Percentiles rank a stretch among this genome's conserved stretches.
Evolutionary conservation across 495 filamentous ascomycete genomes (phyloP).

Genomic region (Peziza echinospora): DNA sequence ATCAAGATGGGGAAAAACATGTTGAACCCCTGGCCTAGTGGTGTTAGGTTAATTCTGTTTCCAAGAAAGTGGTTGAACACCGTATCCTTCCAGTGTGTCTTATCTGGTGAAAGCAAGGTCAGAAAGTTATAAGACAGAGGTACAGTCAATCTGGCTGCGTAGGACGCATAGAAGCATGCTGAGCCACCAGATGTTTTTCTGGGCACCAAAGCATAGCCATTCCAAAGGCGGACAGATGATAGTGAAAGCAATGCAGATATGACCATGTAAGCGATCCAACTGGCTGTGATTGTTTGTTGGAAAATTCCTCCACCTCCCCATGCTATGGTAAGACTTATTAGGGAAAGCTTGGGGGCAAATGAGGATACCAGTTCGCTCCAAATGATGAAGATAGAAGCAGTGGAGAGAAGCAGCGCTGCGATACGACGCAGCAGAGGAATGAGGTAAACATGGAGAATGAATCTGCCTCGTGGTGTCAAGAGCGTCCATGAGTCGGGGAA

Average conservation of each 20-base stretch:
- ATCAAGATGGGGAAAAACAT: slow-evolving; percentile 73
- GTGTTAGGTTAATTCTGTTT: slow-evolving; percentile 59
- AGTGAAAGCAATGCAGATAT: slow-evolving; percentile 65
- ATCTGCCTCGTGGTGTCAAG: slow-evolving; percentile 71
- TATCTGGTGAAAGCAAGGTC: slow-evolving; percentile 49
- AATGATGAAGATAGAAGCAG: slow-evolving; percentile 61
- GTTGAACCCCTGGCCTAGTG: slow-evolving; percentile 64
- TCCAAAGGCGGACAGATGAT: slow-evolving; percentile 81
- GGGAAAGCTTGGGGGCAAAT: slow-evolving; percentile 48
- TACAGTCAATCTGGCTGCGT: slow-evolving; percentile 75
- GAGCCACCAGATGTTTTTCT: slow-evolving; percentile 79
- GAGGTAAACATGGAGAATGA: slow-evolving; percentile 47
- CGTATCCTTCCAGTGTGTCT: slow-evolving; percentile 39
- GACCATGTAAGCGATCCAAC: slow-evolving; percentile 90
- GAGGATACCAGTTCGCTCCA: slow-evolving; percentile 83
- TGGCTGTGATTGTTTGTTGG: slow-evolving; percentile 59
- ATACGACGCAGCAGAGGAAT: slow-evolving; percentile 40
- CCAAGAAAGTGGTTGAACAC: slow-evolving; percentile 79
- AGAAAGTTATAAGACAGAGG: slow-evolving; percentile 90
- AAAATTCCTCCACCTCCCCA: slow-evolving; percentile 57
- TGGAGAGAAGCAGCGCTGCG: slow-evolving; percentile 40
- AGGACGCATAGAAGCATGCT: slow-evolving; percentile 82
- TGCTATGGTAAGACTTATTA: slow-evolving; percentile 61
- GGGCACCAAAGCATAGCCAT: slow-evolving; percentile 70
- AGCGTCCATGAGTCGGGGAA: slow-evolving; percentile 32